A percentile compares a stretch with the other conserved stretches of the same genome.
Conservation (phyloP, 192 early-diverging fungal genomes). For the Helicostylum pulchrum region DNA sequence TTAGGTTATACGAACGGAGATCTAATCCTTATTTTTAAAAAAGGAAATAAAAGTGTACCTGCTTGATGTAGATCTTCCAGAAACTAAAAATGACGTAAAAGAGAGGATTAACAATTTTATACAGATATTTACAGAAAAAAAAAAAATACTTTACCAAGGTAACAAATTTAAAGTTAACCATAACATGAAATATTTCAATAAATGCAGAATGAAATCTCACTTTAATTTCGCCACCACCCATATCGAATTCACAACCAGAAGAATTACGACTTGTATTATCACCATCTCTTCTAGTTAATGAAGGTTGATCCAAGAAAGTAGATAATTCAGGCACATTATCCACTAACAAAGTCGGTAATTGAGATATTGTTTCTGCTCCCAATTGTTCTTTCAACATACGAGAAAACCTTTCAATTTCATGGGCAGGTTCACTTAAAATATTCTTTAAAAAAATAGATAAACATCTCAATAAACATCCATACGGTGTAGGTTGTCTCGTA, state of each 20-base stretch:
- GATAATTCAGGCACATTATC: slow-evolving; percentile 34
- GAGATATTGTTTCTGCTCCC: slow-evolving; percentile 5
- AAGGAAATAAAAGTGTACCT: slow-evolving; percentile 13
- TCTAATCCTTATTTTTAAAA: background rate
- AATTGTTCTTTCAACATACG: slow-evolving; percentile 21
- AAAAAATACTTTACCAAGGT: slow-evolving; percentile 23
- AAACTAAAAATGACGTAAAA: slow-evolving; percentile 15
- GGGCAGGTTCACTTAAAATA: slow-evolving; percentile 18
- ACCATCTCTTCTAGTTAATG: background rate
- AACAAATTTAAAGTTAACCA: slow-evolving; percentile 32
- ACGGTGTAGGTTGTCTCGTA: slow-evolving; percentile 32
- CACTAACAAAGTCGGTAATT: slow-evolving; percentile 20
- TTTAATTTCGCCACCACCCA: slow-evolving; percentile 27
- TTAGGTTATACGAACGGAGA: background rate
- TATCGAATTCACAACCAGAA: slow-evolving; percentile 17
- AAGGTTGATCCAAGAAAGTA: slow-evolving; percentile 9
- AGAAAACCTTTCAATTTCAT: slow-evolving; percentile 22
- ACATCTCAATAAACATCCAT: slow-evolving; percentile 33
- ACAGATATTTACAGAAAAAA: background rate
- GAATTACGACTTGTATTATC: background rate
- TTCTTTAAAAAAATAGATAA: slow-evolving; percentile 27
- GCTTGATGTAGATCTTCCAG: slow-evolving; percentile 39
- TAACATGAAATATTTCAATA: slow-evolving; percentile 33
- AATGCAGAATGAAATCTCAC: slow-evolving; percentile 33
- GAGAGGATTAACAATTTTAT: background rate